Evolutionary conservation across 768 basidiomycete species (phyloP), one percentile per base, ranked within the genome.

Genomic region (Lentinula guzmanii): DNA sequence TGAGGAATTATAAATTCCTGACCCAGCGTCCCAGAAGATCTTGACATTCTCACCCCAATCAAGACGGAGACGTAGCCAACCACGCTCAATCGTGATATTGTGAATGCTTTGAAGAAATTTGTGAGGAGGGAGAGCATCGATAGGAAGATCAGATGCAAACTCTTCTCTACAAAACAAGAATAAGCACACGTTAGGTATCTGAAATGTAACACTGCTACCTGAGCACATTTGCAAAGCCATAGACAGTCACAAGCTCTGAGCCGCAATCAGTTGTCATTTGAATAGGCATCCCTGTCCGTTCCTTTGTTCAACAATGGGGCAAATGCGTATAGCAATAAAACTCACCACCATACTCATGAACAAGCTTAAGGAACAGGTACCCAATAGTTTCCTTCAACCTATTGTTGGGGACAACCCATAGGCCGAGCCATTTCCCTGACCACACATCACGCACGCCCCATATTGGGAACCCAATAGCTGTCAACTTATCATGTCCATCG

Each of bases 401-500:
- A 58, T 76, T 76, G 50, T 66, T 72, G 4, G 71, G 75, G 8
- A 75, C 66, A 21, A 74, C 72, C 69, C 70, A 70, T 9, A 70
- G 28, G 4, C 68, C 67, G 0, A 72, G 57, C 71, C 71, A 76
- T 52, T 68, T 68, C 2, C 69, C 65, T 0, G 65, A 61, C 61
- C 64, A 69, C n/a, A 66, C 63, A 46, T 76, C 71, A 0, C 63
- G 42, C 42, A 74, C 58, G 3, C 65, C 71, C 68, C n/a, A 71
- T 21, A 62, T 57, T 2, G 69, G 72, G 65, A 76, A 75, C 1
- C 75, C 71, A 51, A 74, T 70, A 10, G 33, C 52, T 8, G 52
- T 50, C 2, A 76, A 65, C 60, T 76, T 76, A 60, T 75, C 71
- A 57, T 76, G 71, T 1, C 75, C 75, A 68, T 75, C 71, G 7